Evolutionary conservation across 1,284 basidiomycete genomes (phyloP), one percentile per base, ranked within the genome.

Genomic region (Microbotryomycetes sp.): DNA sequence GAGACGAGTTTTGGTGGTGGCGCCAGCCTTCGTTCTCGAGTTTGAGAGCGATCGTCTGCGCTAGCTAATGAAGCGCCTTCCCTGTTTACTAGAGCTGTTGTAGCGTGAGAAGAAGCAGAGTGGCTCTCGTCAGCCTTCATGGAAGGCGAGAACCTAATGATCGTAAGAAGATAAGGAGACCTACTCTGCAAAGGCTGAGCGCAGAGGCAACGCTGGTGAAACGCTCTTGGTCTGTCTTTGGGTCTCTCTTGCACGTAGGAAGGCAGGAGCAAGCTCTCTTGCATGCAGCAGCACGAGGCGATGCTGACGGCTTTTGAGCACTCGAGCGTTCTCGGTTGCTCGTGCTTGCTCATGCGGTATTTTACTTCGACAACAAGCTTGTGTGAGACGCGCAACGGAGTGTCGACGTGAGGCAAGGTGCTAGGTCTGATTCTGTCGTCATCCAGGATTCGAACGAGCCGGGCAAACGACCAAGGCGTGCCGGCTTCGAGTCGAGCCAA

Each of bases 371-470:
- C 35, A 9, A 62, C 61, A 6, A 68, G 35, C 23, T 29, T 15
- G 29, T 68, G 66, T 31, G 60, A 31, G 21, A 66, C 64, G 2
- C 59, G 51, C 13, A 68, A 57, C 2, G 61, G 59, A 29, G 66
- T 63, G 3, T 53, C 45, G 6, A 61, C 63, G 2, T 57, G 58
- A 5, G 56, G 45, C 11, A 66, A 52, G 21, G 66, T 68, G 16
- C 47, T 57, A 0, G 66, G 64, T 3, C 66, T 45, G 1, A 68
- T 56, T 0, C 50, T 47, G 31, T 68, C 66, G 51, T 68, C 66
- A 30, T 66, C 54, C 2, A 59, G 61, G 2, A 68, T 51, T n/a
- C 66, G 57, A 6, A 52, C 56, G 1, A 67, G 54, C 15, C 60
- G 45, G 4, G 53, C 56, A 23, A 61, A 65, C 13, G 54, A 54